Conservation (phyloP, 257 asterid species). For the Lycium ferocissimum region DNA sequence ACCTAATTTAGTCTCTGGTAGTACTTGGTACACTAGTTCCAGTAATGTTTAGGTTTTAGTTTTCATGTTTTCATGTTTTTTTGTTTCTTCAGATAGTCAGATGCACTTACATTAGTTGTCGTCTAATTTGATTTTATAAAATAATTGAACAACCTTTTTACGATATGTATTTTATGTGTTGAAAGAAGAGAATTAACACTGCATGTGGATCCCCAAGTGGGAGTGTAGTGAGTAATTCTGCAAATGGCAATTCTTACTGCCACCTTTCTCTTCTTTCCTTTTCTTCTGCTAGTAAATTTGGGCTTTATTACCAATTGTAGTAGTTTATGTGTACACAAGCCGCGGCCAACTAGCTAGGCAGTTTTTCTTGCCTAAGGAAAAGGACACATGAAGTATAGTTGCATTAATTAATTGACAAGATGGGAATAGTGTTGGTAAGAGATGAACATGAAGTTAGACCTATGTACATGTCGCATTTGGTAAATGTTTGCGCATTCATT, state of each 20-base stretch:
- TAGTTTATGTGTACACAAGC: no score
- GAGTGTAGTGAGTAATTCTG: no score
- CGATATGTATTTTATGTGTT: neutral
- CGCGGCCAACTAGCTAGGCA: neutral
- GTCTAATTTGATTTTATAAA: no score
- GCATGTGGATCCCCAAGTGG: no score
- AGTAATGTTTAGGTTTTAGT: neutral
- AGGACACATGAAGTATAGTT: neutral
- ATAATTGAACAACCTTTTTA: no score
- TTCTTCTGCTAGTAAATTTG: neutral
- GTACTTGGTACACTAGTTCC: neutral
- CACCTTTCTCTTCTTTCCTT: neutral
- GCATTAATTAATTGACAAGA: neutral
- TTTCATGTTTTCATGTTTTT: no score
- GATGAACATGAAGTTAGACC: neutral
- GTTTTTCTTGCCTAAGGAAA: neutral
- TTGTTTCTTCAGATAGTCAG: neutral
- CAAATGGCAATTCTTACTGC: neutral
- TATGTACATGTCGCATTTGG: no score
- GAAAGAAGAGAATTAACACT: neutral
- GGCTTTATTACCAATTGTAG: neutral
- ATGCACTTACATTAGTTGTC: neutral
- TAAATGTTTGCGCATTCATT: no score
- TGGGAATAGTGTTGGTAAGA: no score
- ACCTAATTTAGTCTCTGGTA: neutral